Evolutionary conservation across 1,139 yeast genomes (phyloP), one percentile per base, ranked within the genome.

Genomic region (Diutina sp.): DNA sequence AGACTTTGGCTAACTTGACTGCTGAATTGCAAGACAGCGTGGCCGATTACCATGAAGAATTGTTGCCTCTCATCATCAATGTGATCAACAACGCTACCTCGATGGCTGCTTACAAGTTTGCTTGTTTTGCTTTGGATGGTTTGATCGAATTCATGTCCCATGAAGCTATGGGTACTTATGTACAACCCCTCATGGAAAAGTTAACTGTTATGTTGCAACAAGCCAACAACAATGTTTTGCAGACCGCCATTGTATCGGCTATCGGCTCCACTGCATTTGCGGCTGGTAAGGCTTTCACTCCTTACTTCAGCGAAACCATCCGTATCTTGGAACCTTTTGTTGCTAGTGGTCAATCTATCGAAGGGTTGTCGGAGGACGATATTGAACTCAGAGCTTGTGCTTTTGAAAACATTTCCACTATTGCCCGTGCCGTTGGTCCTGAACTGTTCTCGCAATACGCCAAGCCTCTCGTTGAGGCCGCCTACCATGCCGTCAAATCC

Each of bases 241-340:
- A 87, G 74, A 80, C 93, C 55, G 88, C 95, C 57, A 88, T 93
- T 66, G 97, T 93, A 58, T 88, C 96, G 58, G 97, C 98, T 46
- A 88, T 93, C 67, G 98, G 98, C 58, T 90, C 98, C 47, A 90
- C 97, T 60, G 99, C 99, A 48, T 90, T 86, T 66, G 96, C 99
- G 57, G 84, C 96, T 56, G 97, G 97, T 70, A 85, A 85, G 65
- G 80, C 87, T 50, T 93, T 89, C 72, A 76, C 80, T 61, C 98
- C 98, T 60, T 93, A 79, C 76, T 91, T 91, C 72, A 82, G 84
- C 67, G 81, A 83, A 61, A 87, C 97, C 56, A 83, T 93, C 64
- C 83, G 85, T 67, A 82, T 80, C 61, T 79, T 93, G 63, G 95
- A 88, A 71, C 93, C 91, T 58, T 90, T 84, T 68, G 83, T 93